A percentile compares a stretch with the other conserved stretches of the same genome.
Evolutionary conservation across 176 grass and related monocot species (phyloP).

Genomic region (Raddia guianensis): DNA sequence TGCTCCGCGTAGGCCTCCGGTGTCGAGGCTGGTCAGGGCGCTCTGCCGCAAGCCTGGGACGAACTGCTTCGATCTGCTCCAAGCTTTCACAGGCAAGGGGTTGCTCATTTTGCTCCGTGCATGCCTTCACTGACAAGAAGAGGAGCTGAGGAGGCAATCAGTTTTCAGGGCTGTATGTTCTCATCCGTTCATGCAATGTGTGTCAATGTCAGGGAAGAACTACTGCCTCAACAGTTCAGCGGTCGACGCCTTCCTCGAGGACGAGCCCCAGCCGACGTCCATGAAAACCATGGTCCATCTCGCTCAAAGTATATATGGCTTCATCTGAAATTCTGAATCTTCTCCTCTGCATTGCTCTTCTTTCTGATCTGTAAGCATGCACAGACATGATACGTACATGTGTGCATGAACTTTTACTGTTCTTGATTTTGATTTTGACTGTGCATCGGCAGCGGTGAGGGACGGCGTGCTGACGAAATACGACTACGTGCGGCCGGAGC

Average conservation of each 20-base stretch:
- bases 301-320: slow-evolving; percentile 71
- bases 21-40: slow-evolving; percentile 45
- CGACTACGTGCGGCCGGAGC: slow-evolving; percentile 49
- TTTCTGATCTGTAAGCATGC: not conserved
- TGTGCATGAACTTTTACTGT: too few species aligned
- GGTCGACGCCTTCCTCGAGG: slow-evolving; percentile 70
- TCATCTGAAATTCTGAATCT: too few species aligned
- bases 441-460: slow-evolving; percentile 48
- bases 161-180: not conserved
- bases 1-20: slow-evolving; percentile 44
- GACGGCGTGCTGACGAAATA: slow-evolving; percentile 72
- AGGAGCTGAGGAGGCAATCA: not conserved
- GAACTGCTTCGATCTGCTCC: slow-evolving; percentile 71
- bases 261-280: slow-evolving; percentile 84
- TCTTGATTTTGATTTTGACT: not conserved
- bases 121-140: not conserved
- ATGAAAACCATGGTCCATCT: slow-evolving; percentile 86
- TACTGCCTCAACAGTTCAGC: slow-evolving; percentile 85
- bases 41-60: slow-evolving; percentile 53
- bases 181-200: not conserved
- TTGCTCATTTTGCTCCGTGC: too few species aligned
- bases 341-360: not conserved
- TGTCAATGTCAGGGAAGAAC: slow-evolving; percentile 58
- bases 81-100: slow-evolving; percentile 64
- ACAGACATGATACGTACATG: too few species aligned